phyloP scores from a whole-genome alignment of 1,284 basidiomycete genomes.

The Ustilago xerochloae region DNA sequence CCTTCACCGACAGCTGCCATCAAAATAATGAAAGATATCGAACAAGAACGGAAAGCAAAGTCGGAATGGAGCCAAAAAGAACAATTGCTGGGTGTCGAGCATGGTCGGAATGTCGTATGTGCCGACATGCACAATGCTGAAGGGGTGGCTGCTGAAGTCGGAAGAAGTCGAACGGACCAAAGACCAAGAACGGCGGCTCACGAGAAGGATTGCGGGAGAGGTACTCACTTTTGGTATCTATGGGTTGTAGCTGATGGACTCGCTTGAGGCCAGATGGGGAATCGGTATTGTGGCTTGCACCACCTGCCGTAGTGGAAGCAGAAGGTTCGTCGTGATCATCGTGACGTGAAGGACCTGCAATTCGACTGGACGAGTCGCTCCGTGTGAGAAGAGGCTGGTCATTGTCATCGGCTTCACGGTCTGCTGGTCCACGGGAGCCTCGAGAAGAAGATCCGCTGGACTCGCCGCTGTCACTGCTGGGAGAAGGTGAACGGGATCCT shows the following conservation, averaged over 20 bases:
- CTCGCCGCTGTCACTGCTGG: constrained; percentile 30
- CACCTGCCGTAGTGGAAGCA: neutral
- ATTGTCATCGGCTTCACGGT: neutral
- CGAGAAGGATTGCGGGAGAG: neutral
- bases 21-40: no score
- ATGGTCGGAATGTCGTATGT: neutral
- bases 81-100: no score
- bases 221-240: constrained; percentile 54
- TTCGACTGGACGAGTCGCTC: constrained; percentile 22
- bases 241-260: constrained; percentile 22
- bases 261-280: constrained; percentile 31
- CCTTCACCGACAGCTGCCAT: no score
- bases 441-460: constrained; percentile 21
- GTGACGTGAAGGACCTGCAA: neutral
- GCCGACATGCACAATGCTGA: neutral
- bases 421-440: neutral
- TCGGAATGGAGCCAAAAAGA: no score
- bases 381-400: constrained; percentile 18
- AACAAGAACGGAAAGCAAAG: neutral
- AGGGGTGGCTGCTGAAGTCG: neutral
- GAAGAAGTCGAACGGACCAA: constrained; percentile 3
- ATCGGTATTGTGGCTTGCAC: neutral
- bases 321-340: constrained; percentile 9
- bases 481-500: constrained; percentile 48
- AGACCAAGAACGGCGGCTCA: constrained; percentile 4